phyloP scores from a whole-genome alignment of 202 grass and related monocot species.

The Bolboschoenoplectus hybrid region DNA sequence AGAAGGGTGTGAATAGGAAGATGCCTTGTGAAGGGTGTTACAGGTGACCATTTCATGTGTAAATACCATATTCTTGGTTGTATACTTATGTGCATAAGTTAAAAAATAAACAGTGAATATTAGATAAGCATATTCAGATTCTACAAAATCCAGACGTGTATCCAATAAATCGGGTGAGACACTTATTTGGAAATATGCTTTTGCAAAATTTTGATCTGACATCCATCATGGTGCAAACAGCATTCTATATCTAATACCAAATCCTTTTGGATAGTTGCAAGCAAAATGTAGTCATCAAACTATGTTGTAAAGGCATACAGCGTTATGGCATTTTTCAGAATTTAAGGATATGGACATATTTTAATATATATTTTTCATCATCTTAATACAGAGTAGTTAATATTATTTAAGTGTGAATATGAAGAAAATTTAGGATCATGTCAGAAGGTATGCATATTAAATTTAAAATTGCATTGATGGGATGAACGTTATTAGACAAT shows the following conservation, averaged over 20 bases:
- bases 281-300: neutral
- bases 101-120: conserved; percentile 13
- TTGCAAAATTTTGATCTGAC: conserved; percentile 4
- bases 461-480: too few relatives aligned
- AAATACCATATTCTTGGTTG: neutral
- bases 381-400: too few relatives aligned
- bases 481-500: too few relatives aligned
- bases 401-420: too few relatives aligned
- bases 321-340: too few relatives aligned
- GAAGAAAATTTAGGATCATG: too few relatives aligned
- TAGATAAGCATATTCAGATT: conserved; percentile 18
- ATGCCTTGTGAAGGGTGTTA: neutral
- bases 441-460: too few relatives aligned
- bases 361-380: too few relatives aligned
- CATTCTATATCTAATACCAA: conserved; percentile 2
- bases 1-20: neutral
- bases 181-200: neutral
- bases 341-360: too few relatives aligned
- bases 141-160: neutral
- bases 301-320: too few relatives aligned
- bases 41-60: neutral
- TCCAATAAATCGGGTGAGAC: neutral
- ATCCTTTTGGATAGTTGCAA: neutral
- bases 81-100: neutral
- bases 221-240: neutral